These are phyloP conservation scores for Protomyces arabidopsidicola DNA, from an alignment of 1,139 yeast species.

Conservation along the genomic window DNA sequence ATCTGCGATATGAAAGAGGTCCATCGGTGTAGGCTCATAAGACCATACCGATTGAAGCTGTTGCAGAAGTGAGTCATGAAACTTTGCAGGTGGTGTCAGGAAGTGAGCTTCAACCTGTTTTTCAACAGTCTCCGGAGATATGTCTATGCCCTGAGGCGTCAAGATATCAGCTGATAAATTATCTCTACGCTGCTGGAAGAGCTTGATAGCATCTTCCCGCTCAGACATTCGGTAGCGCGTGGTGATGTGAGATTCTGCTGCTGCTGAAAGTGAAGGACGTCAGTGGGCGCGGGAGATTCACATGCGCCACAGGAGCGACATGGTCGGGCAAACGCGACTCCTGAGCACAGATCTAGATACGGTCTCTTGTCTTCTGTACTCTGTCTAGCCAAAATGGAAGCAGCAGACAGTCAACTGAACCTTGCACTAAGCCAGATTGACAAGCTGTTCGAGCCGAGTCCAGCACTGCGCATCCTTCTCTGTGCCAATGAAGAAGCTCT, in stretches of 20 bases:
- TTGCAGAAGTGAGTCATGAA: not conserved
- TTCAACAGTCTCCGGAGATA: not conserved
- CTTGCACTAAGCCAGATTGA: not conserved
- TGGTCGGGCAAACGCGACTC: no score
- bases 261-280: no score
- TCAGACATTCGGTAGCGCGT: not conserved
- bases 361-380: no score
- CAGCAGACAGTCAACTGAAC: not conserved
- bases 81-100: not conserved
- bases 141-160: not conserved
- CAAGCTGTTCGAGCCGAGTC: constrained; percentile 15
- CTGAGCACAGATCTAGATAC: no score
- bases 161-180: not conserved
- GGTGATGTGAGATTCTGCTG: no score
- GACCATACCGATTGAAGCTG: not conserved
- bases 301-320: no score
- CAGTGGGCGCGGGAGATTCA: no score
- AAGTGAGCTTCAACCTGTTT: not conserved
- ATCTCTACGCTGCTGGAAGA: not conserved
- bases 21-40: not conserved
- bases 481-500: not conserved
- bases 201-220: not conserved
- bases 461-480: constrained; percentile 7
- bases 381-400: not conserved
- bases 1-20: not conserved